Conservation (phyloP, 108 stramenopile genomes). For the Cyclotella atomus region DNA sequence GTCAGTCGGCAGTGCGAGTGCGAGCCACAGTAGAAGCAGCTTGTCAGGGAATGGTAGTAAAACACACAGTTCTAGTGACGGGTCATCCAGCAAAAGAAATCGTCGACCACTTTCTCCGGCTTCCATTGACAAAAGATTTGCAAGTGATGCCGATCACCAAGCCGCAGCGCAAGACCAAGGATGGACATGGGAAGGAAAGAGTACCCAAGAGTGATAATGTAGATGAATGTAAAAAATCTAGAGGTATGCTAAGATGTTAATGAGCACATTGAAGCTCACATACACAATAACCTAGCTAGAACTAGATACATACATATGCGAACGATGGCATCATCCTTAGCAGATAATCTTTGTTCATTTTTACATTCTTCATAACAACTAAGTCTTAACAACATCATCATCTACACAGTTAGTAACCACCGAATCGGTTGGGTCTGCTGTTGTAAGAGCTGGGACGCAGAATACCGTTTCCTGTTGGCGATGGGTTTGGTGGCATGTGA, state of each 20-base stretch:
- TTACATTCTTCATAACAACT: too few species aligned
- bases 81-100: slow-evolving; percentile 1
- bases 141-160: neutral
- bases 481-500: neutral
- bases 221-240: too few species aligned
- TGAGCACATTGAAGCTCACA: too few species aligned
- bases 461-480: neutral
- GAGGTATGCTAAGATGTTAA: too few species aligned
- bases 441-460: slow-evolving; percentile 1
- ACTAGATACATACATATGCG: too few species aligned
- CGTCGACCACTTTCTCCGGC: slow-evolving; percentile 17
- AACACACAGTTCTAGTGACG: too few species aligned
- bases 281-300: too few species aligned
- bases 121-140: slow-evolving; percentile 13
- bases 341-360: too few species aligned
- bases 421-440: neutral
- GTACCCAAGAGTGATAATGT: too few species aligned
- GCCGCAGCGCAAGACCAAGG: neutral
- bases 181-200: slow-evolving; percentile 18
- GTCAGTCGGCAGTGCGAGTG: slow-evolving; percentile 17
- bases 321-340: too few species aligned
- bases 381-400: too few species aligned
- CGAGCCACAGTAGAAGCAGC: neutral
- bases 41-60: slow-evolving; percentile 9
- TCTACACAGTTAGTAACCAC: too few species aligned